phyloP scores from a whole-genome alignment of 352 stramenopile species.

The Phytopythium mirpurense region DNA sequence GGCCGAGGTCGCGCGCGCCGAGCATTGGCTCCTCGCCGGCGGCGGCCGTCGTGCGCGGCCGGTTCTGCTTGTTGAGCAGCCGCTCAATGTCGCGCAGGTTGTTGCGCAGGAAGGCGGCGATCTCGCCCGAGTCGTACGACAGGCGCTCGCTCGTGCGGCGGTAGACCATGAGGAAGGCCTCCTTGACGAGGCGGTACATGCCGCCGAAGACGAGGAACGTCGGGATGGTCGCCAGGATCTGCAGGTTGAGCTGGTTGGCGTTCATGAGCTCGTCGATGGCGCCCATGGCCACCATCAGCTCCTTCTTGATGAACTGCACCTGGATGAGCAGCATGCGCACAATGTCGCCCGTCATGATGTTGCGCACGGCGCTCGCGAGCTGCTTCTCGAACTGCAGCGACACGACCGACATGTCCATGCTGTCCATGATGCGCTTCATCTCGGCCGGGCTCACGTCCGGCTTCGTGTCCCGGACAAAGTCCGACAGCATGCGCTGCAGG shows the following conservation, averaged over 20 bases:
- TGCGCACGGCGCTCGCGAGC: conserved; percentile 54
- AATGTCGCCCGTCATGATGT: conserved; percentile 81
- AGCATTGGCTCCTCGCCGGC: conserved; percentile 31
- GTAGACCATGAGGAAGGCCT: conserved; percentile 65
- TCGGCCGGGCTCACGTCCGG: conserved; percentile 31
- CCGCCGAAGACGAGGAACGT: conserved; percentile 78
- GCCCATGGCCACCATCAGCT: conserved; percentile 85
- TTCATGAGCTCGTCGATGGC: conserved; percentile 87
- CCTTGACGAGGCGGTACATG: conserved; percentile 54
- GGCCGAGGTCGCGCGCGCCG: conserved; percentile 57
- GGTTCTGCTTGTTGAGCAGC: conserved; percentile 81
- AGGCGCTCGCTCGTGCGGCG: conserved; percentile 72
- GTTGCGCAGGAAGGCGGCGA: conserved; percentile 72
- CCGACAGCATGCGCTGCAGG: conserved; percentile 74
- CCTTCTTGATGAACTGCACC: conserved; percentile 88
- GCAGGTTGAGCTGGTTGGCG: conserved; percentile 83
- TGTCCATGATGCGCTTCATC: conserved; percentile 44
- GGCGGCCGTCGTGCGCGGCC: conserved; percentile 5
- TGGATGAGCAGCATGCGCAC: conserved; percentile 87
- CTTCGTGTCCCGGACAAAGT: conserved; percentile 77
- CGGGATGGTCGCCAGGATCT: conserved; percentile 80
- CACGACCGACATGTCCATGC: conserved; percentile 76
- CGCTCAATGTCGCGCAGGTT: conserved; percentile 81
- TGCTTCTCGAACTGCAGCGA: conserved; percentile 71
- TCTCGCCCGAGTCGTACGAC: conserved; percentile 71